phyloP scores from a whole-genome alignment of 805 yeast species.

The Wickerhamomyces canadensis region DNA sequence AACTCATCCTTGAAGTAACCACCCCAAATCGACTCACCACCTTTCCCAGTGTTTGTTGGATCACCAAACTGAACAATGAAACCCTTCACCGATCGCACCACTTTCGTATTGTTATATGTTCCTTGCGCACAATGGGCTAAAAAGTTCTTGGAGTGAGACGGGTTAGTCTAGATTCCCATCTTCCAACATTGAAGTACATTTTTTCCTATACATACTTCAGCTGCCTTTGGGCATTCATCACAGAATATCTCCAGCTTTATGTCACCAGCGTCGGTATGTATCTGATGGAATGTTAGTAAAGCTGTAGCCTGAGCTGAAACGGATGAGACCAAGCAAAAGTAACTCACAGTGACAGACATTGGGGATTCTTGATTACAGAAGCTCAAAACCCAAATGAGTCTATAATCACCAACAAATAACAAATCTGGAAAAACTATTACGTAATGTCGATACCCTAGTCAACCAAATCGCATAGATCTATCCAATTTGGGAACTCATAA shows the following conservation, averaged over 20 bases:
- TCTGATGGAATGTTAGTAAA: too few relatives aligned
- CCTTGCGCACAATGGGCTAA: conserved; percentile 42
- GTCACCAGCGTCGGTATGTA: conserved; percentile 34
- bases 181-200: too few relatives aligned
- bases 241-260: conserved; percentile 34
- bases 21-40: conserved; percentile 79
- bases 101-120: conserved; percentile 41
- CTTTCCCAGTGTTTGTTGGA: conserved; percentile 70
- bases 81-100: conserved; percentile 66
- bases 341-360: conserved; percentile 21
- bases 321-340: too few relatives aligned
- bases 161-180: too few relatives aligned
- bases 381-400: too few relatives aligned
- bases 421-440: too few relatives aligned
- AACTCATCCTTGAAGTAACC: conserved; percentile 78
- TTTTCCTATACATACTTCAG: conserved; percentile 27
- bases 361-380: too few relatives aligned
- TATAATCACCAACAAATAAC: too few relatives aligned
- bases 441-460: too few relatives aligned
- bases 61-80: conserved; percentile 89
- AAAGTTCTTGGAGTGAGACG: conserved; percentile 31
- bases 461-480: too few relatives aligned
- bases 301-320: too few relatives aligned
- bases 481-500: too few relatives aligned
- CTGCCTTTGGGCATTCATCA: conserved; percentile 32